phyloP scores from a whole-genome alignment of 164 flowering plant genomes.

The Aristolochia californica region DNA sequence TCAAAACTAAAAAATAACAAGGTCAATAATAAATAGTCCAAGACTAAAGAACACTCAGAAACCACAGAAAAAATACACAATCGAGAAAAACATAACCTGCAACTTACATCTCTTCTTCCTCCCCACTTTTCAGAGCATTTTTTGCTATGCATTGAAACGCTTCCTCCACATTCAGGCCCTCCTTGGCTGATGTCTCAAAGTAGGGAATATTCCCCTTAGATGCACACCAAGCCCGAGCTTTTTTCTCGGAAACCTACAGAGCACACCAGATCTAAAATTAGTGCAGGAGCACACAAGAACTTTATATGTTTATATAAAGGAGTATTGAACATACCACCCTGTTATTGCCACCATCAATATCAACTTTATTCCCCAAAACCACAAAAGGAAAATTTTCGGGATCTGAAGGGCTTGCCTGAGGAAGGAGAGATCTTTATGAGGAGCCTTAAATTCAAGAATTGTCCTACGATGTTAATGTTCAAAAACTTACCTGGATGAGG shows the following conservation, averaged over 20 bases:
- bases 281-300: no score
- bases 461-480: neutral
- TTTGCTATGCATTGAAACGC: slow-evolving; percentile 85
- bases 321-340: slow-evolving; percentile 63
- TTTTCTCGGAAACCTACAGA: slow-evolving; percentile 77
- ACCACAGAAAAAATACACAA: no score
- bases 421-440: slow-evolving; percentile 1
- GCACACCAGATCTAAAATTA: neutral
- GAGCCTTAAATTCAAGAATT: neutral
- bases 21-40: neutral
- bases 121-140: slow-evolving; percentile 76
- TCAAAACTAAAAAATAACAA: neutral
- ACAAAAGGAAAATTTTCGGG: slow-evolving; percentile 96
- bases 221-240: slow-evolving; percentile 94
- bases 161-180: slow-evolving; percentile 77
- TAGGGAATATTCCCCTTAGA: slow-evolving; percentile 91
- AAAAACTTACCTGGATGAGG: slow-evolving; percentile 58
- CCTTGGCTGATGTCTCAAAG: slow-evolving; percentile 95
- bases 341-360: slow-evolving; percentile 87
- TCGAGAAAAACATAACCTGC: neutral
- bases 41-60: neutral
- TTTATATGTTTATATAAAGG: neutral
- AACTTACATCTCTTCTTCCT: slow-evolving; percentile 89
- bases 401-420: slow-evolving; percentile 93
- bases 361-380: slow-evolving; percentile 83